Base-by-base conservation (phyloP, 352 stramenopile species). In the Thalassiosira livingstoniorum region DNA sequence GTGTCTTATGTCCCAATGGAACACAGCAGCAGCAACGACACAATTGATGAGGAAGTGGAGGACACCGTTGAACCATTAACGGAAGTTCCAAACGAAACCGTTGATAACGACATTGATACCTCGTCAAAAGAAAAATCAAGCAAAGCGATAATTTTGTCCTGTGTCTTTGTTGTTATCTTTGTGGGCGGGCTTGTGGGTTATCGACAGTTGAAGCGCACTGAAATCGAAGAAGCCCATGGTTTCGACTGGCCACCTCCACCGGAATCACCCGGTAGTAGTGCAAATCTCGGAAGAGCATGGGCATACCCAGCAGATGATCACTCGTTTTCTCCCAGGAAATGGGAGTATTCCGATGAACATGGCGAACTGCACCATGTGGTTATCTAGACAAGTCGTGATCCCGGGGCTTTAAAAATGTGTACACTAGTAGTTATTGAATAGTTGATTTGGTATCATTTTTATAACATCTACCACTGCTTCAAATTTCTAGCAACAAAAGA, bases 321-420 rank as follows among this genome's bases (percentile, higher is more conserved):
- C 32, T 21, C 43, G 23, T 43, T 63, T 4, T 4, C 32, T 25
- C 5, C 42, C 4, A 65, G 10, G 11, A 67, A 34, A 10, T 69
- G 77, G 77, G 62, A 70, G 35, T 75, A 72, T 43, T 75, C 75
- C 7, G 23, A 73, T 47, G 45, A 72, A 25, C 29, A 51, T 25
- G 61, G 68, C 15, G 68, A 79, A 45, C 64, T 84, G 37, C 77
- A 80, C n/a, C 61, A 84, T 71, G 68, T 84, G 32, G 39, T 72
- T 15, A 63, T 84, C 27, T 74, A 83, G n/a, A n/a, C n/a, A n/a
- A n/a, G n/a, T n/a, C n/a, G n/a, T n/a, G n/a, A n/a, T n/a, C n/a
- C n/a, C n/a, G n/a, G n/a, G n/a, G n/a, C n/a, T n/a, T n/a, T n/a
- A n/a, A n/a, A n/a, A n/a, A n/a, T n/a, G n/a, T n/a, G n/a, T n/a